Base-by-base conservation (phyloP, 2,329 filamentous ascomycete species). In the Penicillium sp. region DNA sequence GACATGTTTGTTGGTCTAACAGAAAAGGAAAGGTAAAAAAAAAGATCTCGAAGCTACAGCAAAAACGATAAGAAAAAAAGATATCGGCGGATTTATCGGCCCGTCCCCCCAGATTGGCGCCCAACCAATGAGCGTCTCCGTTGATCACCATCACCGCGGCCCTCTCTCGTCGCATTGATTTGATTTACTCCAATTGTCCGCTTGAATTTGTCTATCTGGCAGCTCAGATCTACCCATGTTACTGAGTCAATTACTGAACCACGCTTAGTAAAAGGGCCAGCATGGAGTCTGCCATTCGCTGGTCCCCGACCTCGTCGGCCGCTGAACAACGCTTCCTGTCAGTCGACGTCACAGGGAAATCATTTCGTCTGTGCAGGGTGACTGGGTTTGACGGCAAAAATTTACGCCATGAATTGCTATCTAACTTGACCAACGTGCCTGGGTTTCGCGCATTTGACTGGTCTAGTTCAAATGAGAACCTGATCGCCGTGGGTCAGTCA, bases 381-480 rank as follows among this genome's bases (percentile, higher is more conserved):
- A 75, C 71, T 10, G 66, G 69, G 6, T 72, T 75, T 50, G 67
- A 73, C 49, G 71, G 73, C 46, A 70, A 68, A 15, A 73, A 71
- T 19, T 66, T 86, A 53, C 73, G 77, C 21, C 84, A 86, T 74
- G 79, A 82, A 53, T 76, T 82, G 21, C 67, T 86, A 7, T 79
- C 81, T 19, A 78, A 80, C 2, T 80, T 82, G 56, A 80, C 80
- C 63, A 82, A 82, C 60, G 78, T 87, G 2, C 84, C 84, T 29
- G 80, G 82, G 29, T 87, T 87, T 67, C 84, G 83, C 40, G 85
- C 86, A 15, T 88, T 88, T 71, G 85, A 87, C 70, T 88, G 85
- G 85, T 87, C 84, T 7, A 82, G 82, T 54, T 78, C 77, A 37
- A 79, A 86, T 63, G 81, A 85, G 57, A 77, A 78, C 48, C 72